These are phyloP conservation scores for Plantago lanceolata DNA, from an alignment of 305 asterid species.

Conservation along the genomic window DNA sequence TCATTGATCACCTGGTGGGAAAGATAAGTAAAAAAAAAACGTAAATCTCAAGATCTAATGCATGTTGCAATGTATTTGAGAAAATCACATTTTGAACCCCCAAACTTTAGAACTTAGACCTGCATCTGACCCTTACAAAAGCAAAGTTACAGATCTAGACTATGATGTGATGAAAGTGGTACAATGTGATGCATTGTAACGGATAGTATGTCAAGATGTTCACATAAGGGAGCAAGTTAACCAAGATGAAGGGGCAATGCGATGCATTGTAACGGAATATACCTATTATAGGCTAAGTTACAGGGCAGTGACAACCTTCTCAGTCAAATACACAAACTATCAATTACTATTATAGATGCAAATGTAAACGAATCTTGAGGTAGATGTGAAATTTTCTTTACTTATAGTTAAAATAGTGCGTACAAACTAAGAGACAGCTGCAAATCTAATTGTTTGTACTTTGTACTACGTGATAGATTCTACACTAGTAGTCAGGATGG, in stretches of 20 bases:
- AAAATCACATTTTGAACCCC: background rate
- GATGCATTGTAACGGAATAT: background rate
- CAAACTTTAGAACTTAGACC: too few species aligned
- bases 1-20: slow-evolving; percentile 85
- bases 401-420: background rate
- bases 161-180: background rate
- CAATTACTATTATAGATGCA: too few species aligned
- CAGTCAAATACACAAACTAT: too few species aligned
- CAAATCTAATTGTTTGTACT: too few species aligned
- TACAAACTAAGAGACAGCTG: background rate
- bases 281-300: too few species aligned
- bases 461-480: background rate
- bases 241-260: background rate
- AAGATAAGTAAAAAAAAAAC: slow-evolving; percentile 13
- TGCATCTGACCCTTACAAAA: background rate
- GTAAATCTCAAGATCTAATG: slow-evolving; percentile 6
- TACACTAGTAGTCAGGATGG: too few species aligned
- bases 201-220: too few species aligned
- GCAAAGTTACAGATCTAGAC: background rate
- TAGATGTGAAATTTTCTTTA: too few species aligned
- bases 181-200: too few species aligned
- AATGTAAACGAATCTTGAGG: too few species aligned
- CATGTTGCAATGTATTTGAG: background rate
- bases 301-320: too few species aligned
- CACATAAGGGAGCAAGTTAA: background rate